These are phyloP conservation scores for Nasturtium officinale DNA, from an alignment of 345 rosid genomes.

Conservation along the genomic window DNA sequence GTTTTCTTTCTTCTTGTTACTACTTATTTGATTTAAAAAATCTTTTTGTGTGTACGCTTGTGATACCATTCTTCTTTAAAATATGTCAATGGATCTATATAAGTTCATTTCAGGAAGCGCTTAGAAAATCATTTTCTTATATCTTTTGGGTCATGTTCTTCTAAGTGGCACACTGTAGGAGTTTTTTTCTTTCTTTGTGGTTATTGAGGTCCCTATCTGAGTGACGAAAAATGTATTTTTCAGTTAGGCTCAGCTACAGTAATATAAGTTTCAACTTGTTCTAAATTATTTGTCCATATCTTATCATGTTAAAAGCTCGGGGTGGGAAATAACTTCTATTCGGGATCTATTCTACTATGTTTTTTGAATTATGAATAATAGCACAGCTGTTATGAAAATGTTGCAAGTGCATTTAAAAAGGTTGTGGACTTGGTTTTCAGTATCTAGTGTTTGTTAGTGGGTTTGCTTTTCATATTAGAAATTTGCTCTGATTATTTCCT, in stretches of 20 bases:
- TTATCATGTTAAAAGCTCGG: neutral
- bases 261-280: neutral
- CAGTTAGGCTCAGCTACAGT: neutral
- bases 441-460: conserved; percentile 12
- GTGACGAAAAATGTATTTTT: neutral
- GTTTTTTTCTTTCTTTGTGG: no score
- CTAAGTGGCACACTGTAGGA: no score
- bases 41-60: neutral
- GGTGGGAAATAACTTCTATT: neutral
- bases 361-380: neutral
- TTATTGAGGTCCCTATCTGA: no score
- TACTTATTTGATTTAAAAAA: conserved; percentile 2
- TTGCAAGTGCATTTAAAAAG: neutral
- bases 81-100: neutral
- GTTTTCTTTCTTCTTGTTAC: neutral
- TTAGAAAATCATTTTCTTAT: neutral
- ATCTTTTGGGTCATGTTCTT: neutral
- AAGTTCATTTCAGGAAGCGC: conserved; percentile 4
- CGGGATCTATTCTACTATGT: neutral
- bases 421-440: conserved; percentile 21
- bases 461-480: conserved; percentile 4
- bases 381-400: neutral
- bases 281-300: conserved; percentile 4
- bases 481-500: neutral
- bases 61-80: neutral